These are phyloP conservation scores for Apiotrichum siamense DNA, from an alignment of 1,284 basidiomycete species.

Conservation along the genomic window DNA sequence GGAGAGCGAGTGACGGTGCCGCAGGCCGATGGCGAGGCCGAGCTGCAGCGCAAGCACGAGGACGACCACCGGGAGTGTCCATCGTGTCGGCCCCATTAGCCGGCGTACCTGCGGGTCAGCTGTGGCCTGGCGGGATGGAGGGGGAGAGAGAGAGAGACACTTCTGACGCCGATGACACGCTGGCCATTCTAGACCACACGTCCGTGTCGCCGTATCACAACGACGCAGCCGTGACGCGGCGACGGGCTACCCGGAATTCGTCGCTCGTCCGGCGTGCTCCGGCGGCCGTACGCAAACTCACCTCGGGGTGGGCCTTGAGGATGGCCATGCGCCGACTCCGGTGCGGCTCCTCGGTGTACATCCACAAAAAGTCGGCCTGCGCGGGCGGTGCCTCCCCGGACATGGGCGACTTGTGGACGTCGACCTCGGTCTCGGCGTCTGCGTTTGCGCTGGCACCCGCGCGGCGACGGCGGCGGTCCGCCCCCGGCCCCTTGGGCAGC, in stretches of 20 bases:
- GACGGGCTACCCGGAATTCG: too few species aligned
- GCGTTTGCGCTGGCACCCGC: too few species aligned
- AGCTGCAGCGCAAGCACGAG: constrained; percentile 75
- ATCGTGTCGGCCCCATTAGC: constrained; percentile 88
- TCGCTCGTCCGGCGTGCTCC: too few species aligned
- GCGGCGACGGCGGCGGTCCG: too few species aligned
- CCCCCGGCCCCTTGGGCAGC: background rate
- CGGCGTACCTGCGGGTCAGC: constrained; percentile 63
- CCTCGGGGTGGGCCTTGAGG: constrained; percentile 89
- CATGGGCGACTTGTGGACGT: background rate
- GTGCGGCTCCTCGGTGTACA: constrained; percentile 97
- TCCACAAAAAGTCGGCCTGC: constrained; percentile 74
- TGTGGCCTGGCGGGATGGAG: too few species aligned
- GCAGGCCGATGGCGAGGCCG: constrained; percentile 58
- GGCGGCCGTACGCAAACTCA: too few species aligned
- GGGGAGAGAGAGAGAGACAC: too few species aligned
- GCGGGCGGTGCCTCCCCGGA: constrained; percentile 2
- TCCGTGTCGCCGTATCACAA: too few species aligned
- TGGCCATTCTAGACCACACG: too few species aligned
- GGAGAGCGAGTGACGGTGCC: constrained; percentile 62
- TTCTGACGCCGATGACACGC: too few species aligned
- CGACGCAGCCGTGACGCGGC: too few species aligned
- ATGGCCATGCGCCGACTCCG: constrained; percentile 79
- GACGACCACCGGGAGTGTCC: constrained; percentile 82
- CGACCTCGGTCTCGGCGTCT: too few species aligned